Base-by-base conservation (phyloP, 176 grass and related monocot species). In the Aegilops sharonensis region DNA sequence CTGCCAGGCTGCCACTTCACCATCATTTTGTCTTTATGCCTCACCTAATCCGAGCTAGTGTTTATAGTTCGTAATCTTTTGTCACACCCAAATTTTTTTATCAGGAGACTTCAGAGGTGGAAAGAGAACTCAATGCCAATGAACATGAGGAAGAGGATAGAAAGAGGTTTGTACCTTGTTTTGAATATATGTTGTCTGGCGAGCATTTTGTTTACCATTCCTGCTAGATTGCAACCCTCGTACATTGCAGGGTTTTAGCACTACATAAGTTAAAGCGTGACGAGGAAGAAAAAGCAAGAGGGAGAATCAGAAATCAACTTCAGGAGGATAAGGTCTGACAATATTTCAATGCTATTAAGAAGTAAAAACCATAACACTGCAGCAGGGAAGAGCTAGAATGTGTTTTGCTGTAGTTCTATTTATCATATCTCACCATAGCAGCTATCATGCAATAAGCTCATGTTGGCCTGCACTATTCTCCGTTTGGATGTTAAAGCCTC, bases 271-370 rank as follows among this genome's bases (percentile, higher is more conserved):
- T 86, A 88, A 94, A 90, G 63, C 69, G 21, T 23, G 87, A 90
- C 8, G 90, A 88, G 25, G 90, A 90, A 81, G 83, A 67, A 85
- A 83, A 37, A 86, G 50, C 20, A 57, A 88, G 90, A 86, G 81
- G 78, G 24, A 81, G 66, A 64, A 27, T 73, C 20, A 70, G 18
- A 32, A 75, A 75, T 72, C 87, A 94, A 81, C 35, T 90, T 79
- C 82, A 83, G 77, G 87, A 94, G 29, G 90, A 94, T 79, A 86
- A 89, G 92, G 92, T 92, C 71, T 39, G 86, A 67, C 29, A 48
- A 66, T n/a, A 34, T 37, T 78, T 83, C 25, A 17, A 72, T 63
- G 39, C 4, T 65, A 21, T 21, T 32, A 71, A 66, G 37, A 79
- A 77, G 35, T 80, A 47, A 91, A 76, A 66, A 72, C 18, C 25